phyloP scores from a whole-genome alignment of 2,329 filamentous ascomycete genomes.

The Truncatella angustata region DNA sequence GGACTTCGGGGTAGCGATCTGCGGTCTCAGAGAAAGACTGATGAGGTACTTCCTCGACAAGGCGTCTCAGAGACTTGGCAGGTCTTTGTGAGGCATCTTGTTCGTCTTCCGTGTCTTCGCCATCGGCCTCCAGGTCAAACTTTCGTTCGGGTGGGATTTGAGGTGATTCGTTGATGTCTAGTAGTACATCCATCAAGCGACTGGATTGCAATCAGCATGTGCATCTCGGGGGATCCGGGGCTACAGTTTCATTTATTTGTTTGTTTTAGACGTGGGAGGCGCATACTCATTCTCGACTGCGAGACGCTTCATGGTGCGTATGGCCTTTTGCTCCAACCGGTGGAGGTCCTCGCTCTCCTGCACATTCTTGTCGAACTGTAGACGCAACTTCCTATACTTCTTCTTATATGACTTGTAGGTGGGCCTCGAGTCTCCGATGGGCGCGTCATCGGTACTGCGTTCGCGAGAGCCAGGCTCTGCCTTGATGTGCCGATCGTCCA shows the following conservation, averaged over 20 bases:
- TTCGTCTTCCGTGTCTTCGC: slow-evolving; percentile 37
- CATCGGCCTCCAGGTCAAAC: slow-evolving; percentile 61
- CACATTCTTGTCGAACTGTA: slow-evolving; percentile 75
- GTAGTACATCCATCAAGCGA: slow-evolving; percentile 81
- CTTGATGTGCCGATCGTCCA: slow-evolving; percentile 26
- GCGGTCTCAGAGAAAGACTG: slow-evolving; percentile 51
- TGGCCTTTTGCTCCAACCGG: slow-evolving; percentile 76
- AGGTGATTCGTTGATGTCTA: slow-evolving; percentile 83
- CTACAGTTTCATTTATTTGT: no score
- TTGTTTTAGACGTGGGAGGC: no score
- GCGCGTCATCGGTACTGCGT: slow-evolving; percentile 29
- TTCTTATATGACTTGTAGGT: slow-evolving; percentile 76
- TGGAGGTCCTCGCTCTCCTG: slow-evolving; percentile 80
- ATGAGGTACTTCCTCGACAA: slow-evolving; percentile 54
- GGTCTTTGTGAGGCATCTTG: slow-evolving; percentile 35
- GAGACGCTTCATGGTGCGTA: slow-evolving; percentile 76
- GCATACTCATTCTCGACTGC: slow-evolving; percentile 95
- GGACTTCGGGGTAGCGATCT: slow-evolving; percentile 59
- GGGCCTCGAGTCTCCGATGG: slow-evolving; percentile 42
- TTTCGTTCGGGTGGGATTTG: slow-evolving; percentile 75
- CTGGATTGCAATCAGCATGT: slow-evolving; percentile 42
- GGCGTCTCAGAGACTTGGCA: slow-evolving; percentile 47
- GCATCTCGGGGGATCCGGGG: no score
- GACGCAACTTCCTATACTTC: slow-evolving; percentile 92
- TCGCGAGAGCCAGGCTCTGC: slow-evolving; percentile 30